These are phyloP conservation scores for Dendrostoma leiphaemia DNA, from an alignment of 2,329 filamentous ascomycete species.

Conservation along the genomic window DNA sequence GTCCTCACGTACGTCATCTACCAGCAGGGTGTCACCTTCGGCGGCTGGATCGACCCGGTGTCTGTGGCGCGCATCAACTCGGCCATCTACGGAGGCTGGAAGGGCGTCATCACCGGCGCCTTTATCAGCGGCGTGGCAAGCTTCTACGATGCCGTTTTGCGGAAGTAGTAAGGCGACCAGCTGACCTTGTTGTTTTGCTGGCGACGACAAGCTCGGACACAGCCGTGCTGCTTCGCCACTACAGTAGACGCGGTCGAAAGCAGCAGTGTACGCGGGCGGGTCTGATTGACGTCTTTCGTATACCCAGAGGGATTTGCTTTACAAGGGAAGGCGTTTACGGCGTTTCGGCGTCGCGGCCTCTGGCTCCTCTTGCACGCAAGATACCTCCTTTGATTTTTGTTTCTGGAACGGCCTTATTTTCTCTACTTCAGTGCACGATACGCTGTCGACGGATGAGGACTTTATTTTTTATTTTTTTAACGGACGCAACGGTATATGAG, in stretches of 20 bases:
- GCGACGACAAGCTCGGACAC: neutral
- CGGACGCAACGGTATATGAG: neutral
- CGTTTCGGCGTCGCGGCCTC: slow-evolving; percentile 16
- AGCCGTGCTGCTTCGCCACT: neutral
- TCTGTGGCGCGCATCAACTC: slow-evolving; percentile 63
- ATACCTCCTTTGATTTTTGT: slow-evolving; percentile 14
- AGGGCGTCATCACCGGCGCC: slow-evolving; percentile 66
- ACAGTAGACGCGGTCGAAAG: neutral
- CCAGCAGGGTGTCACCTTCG: slow-evolving; percentile 60
- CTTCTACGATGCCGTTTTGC: slow-evolving; percentile 75
- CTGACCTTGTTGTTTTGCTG: neutral
- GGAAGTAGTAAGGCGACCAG: slow-evolving; percentile 46
- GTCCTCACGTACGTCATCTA: slow-evolving; percentile 80
- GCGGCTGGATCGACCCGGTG: slow-evolving; percentile 58
- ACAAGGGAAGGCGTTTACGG: slow-evolving; percentile 12
- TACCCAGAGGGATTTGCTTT: slow-evolving; percentile 9
- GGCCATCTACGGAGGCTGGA: slow-evolving; percentile 69
- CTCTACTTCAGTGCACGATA: neutral
- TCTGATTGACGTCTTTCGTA: neutral
- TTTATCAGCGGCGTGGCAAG: slow-evolving; percentile 67
- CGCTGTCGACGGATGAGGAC: no score
- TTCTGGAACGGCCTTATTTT: neutral
- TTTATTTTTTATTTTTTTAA: neutral
- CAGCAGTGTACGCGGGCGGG: neutral
- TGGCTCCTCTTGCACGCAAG: slow-evolving; percentile 7